A percentile compares a stretch with the other conserved stretches of the same genome.
Evolutionary conservation across 257 asterid species (phyloP).

Genomic region (Parsonsia alboflavescens): DNA sequence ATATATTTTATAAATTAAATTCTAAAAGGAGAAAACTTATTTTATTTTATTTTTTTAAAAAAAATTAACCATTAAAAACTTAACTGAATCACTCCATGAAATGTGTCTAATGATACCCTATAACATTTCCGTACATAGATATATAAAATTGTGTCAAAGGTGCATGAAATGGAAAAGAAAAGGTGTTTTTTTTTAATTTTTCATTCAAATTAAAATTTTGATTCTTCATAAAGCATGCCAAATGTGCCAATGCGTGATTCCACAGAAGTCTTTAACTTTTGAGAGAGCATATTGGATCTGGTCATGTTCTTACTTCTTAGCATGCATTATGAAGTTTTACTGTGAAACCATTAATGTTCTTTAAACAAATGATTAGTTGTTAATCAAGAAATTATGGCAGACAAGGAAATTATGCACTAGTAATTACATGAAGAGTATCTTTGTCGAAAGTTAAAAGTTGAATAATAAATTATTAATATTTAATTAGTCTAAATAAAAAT

Average conservation of each 20-base stretch:
- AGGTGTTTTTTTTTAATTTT: no score
- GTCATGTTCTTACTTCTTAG: constrained; percentile 2
- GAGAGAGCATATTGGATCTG: background rate
- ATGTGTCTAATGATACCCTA: no score
- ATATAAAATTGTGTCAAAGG: no score
- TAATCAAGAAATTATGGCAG: constrained; percentile 35
- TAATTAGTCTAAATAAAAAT: background rate
- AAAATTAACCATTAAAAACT: no score
- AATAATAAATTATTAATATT: background rate
- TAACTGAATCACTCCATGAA: no score
- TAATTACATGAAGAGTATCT: constrained; percentile 16
- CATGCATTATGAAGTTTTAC: background rate
- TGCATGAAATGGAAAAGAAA: no score
- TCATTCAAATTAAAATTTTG: no score
- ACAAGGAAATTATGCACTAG: constrained; percentile 25
- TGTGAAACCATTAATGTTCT: constrained; percentile 22
- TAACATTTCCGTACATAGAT: no score
- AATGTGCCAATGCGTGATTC: background rate
- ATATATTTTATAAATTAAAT: no score
- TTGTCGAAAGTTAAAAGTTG: constrained; percentile 16
- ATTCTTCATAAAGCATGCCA: no score
- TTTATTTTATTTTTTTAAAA: no score
- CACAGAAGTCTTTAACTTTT: background rate
- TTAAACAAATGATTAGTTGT: constrained; percentile 19
- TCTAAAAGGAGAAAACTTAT: no score